phyloP scores from a whole-genome alignment of 768 basidiomycete genomes.

The Leccinellum rugosiceps region DNA sequence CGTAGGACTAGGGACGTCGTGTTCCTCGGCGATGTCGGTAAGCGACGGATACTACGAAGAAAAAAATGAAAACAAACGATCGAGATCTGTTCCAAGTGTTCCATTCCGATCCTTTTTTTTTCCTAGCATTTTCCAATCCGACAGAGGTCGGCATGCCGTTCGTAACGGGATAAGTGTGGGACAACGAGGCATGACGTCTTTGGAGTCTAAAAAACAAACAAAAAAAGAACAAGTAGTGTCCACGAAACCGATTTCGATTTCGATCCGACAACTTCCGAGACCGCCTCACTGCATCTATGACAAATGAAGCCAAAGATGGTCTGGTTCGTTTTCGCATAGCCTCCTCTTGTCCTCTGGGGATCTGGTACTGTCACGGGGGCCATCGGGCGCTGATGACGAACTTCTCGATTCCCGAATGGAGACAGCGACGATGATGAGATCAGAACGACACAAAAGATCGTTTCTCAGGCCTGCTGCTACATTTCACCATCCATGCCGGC shows the following conservation, averaged over 20 bases:
- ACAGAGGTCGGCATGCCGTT: neutral
- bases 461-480: neutral
- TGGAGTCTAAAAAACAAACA: neutral
- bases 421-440: conserved; percentile 14
- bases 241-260: neutral
- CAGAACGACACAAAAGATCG: conserved; percentile 1
- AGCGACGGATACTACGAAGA: conserved; percentile 10
- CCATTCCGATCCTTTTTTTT: conserved; percentile 6
- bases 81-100: conserved; percentile 4
- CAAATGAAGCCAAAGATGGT: neutral
- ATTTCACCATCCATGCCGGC: conserved; percentile 1
- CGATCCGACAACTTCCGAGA: neutral
- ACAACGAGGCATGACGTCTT: neutral
- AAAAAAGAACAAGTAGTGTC: neutral
- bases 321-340: conserved; percentile 5
- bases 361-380: neutral
- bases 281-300: neutral
- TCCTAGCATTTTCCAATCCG: neutral
- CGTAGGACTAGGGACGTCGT: neutral
- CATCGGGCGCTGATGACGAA: neutral
- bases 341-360: neutral
- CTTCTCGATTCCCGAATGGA: conserved; percentile 1
- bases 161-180: conserved; percentile 15
- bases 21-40: conserved; percentile 5
- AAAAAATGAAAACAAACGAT: neutral